Base-by-base conservation (phyloP, 2,329 filamentous ascomycete species). In the Didymella lethalis region DNA sequence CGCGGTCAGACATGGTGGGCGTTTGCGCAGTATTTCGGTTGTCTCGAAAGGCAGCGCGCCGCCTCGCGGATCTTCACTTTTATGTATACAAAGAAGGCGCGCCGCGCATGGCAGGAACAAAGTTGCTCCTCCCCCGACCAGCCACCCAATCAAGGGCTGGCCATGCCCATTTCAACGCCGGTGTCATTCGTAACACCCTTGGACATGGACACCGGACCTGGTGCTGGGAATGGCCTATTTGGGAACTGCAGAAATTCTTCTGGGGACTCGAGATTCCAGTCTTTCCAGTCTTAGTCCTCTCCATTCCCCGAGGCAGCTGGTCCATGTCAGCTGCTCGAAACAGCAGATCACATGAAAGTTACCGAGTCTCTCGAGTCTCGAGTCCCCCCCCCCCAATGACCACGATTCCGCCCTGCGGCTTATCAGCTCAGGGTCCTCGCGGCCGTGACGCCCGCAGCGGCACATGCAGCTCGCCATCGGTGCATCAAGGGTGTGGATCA, bases 1-100 rank as follows among this genome's bases (percentile, higher is more conserved):
- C 77, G 69, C 77, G 76, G 59, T 79, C 77, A 57, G 75, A 78
- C 77, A 79, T 79, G 66, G 58, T 71, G 65, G 63, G 55, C 38
- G 64, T 54, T 54, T 63, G 64, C 59, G 66, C 63, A 49, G 60
- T 32, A 55, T 48, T 50, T 47, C 41, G 50, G 46, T 40, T 41
- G 50, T 50, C 56, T 50, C 16, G 45, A 54, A 49, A 44, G 10
- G 46, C 56, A 40, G 50, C 46, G 56, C 56, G 56, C 36, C 34
- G 50, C 47, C 41, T 48, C 38, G 56, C 43, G 32, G 47, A 51
- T 45, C 50, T 54, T 46, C 50, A 59, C 50, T 54, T 59, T 59
- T 54, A 59, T 59, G 56, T 59, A 54, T 54, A 54, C 50, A 59
- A 34, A 47, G 44, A 51, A 34, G 25, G 59, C 47, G 59, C 54